Base-by-base conservation (phyloP, 495 filamentous ascomycete genomes). In the Xylaria castorea region DNA sequence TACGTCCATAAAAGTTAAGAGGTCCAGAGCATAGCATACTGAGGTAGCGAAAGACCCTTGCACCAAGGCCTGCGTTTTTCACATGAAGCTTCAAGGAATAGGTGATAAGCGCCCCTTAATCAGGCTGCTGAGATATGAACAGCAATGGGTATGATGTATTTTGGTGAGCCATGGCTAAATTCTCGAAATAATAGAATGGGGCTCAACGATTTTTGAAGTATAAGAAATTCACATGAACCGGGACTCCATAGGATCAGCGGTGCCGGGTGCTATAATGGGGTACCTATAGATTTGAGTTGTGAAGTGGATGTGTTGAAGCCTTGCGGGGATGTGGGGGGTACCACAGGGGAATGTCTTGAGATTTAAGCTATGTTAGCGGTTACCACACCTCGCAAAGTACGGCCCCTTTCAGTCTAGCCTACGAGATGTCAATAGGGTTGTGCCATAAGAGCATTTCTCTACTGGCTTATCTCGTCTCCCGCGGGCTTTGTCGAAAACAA, bases 311-410 rank as follows among this genome's bases (percentile, higher is more conserved):
- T 50, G 44, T 32, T 9, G 63, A 66, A 51, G 32, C 64, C 38
- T 67, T 67, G 64, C 32, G 64, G 64, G 64, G 63, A 66, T 66
- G 40, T 20, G 42, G 61, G 60, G 61, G 58, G 61, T 27, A 25
- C 3, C 25, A 18, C 22, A 46, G 22, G 34, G 34, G 36, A 42
- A 36, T 62, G 34, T 62, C 55, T 60, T 36, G 6, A n/a, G 18
- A 34, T 60, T 18, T 60, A 36, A 57, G 53, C 27, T 11, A 32
- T 32, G 53, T 57, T 32, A 57, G 53, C 25, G 57, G 7, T 40
- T 22, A 40, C 27, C 22, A 20, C 25, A 48, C 38, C 34, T 73
- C 63, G 65, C 65, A 66, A 73, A 63, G 53, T 32, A 61, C 25
- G 34, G 36, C 55, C 30, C n/a, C 25, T 34, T 66, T 34, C 1